Evolutionary conservation across 805 yeast species (phyloP), one percentile per base, ranked within the genome.

Genomic region (Metschnikowia bowlesiae): DNA sequence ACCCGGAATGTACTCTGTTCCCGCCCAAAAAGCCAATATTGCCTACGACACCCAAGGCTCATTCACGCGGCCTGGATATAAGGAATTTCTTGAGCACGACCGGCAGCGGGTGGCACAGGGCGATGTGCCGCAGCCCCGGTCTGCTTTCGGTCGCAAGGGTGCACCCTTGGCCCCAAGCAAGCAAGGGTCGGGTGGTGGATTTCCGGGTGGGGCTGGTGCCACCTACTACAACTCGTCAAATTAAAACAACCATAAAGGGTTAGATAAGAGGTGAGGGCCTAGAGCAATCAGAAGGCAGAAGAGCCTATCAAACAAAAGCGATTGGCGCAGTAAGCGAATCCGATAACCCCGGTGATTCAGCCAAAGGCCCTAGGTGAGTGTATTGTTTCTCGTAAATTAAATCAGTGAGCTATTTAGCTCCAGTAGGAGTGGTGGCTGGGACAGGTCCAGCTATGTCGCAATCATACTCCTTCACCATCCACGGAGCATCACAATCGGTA

Each of bases 141-240:
- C 58, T 45, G 53, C 53, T 22, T 65, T 60, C 46, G 62, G 63
- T 41, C 39, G 46, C 18, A 62, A 64, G 30, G 71, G 74, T 2
- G 73, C 73, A 4, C 75, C 75, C 8, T 63, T 71, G 53, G 57
- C 55, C 8, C 58, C 59, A 18, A 66, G 75, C 28, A 62, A 60
- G 13, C 54, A 54, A 26, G 71, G 73, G 3, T 49, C 47, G 37
- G 46, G 51, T 28, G 54, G 63, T 6, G 61, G 61, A 3, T 73
- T 73, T 46, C 76, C 78, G 1, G 78, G 78, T 0, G 55, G 64
- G 18, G 38, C 34, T 8, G 73, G 73, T 3, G 69, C 67, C 7
- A 66, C 69, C 1, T 73, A 73, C 49, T 51, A 51, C 39, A 47
- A 40, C 33, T 16, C 53, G 10, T 47, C 53, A 10, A 42, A 42